Evolutionary conservation across 805 yeast genomes (phyloP), one percentile per base, ranked within the genome.

Genomic region (Schwanniomyces vanrijiae): DNA sequence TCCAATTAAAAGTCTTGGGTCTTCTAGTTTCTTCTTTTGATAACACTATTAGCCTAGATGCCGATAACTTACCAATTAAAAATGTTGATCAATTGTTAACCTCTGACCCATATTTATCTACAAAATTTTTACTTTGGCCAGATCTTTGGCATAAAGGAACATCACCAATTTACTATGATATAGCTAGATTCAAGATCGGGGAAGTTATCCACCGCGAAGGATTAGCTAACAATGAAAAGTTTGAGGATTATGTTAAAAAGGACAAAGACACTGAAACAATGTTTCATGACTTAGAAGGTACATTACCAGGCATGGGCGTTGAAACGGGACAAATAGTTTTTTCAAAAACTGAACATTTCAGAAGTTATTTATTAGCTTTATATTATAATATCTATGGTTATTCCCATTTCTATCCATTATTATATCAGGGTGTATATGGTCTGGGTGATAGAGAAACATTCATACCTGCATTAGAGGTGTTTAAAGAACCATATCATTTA

Each of bases 301-400:
- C 66, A 6, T 73, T 71, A 0, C 48, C 56, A 8, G 53, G 61
- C 28, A 45, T 54, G 38, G 55, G 67, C n/a, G 61, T 56, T 10
- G 76, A 71, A 51, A 54, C 71, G 0, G 71, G 74, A 5, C 75
- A 68, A 50, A 53, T 71, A 50, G 65, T 69, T 8, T 52, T 70
- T 34, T 64, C 66, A 19, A 71, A 71, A 48, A 45, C 60, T 9
- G 59, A 57, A 35, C 76, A 68, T 46, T 61, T 63, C 46, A 59
- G 61, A 34, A 47, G 62, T 18, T 56, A 68, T 37, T 43, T 64
- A n/a, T 54, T 71, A 34, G 52, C 73, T 2, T 49, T 66, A n/a
- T 71, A 69, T 52, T 70, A 69, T 53, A 70, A 68, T 47, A 44
- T 64, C 13, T 55, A 63, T 47, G 71, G 72, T 1, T 58, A 61